phyloP scores from a whole-genome alignment of 31 red algal genomes.

The Endocladia muricata region DNA sequence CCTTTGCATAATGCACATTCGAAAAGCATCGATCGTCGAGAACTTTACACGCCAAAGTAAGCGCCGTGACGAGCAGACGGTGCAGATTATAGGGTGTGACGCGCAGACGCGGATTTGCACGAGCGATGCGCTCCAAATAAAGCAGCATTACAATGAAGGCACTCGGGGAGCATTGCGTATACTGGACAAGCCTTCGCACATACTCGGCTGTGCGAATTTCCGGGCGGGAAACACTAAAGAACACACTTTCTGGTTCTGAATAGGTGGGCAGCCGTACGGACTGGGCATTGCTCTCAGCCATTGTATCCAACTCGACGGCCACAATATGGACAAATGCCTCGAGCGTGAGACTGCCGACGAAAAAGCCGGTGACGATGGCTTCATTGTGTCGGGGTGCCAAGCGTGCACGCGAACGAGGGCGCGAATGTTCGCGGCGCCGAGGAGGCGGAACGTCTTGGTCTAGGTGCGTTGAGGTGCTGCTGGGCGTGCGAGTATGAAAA shows the following conservation, averaged over 20 bases:
- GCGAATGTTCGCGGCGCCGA: background rate
- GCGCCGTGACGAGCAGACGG: slow-evolving; percentile 76
- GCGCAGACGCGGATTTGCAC: slow-evolving; percentile 7
- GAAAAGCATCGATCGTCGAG: slow-evolving; percentile 84
- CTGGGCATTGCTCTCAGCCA: slow-evolving; percentile 1
- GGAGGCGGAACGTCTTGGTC: background rate
- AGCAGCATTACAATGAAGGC: slow-evolving; percentile 54
- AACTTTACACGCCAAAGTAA: slow-evolving; percentile 81
- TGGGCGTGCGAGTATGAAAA: background rate
- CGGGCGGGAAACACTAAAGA: slow-evolving; percentile 27
- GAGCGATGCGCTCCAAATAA: slow-evolving; percentile 36
- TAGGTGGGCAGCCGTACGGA: slow-evolving; percentile 31
- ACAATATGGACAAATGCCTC: slow-evolving; percentile 6
- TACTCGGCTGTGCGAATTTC: slow-evolving; percentile 20
- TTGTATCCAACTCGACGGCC: background rate
- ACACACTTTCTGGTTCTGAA: slow-evolving; percentile 31
- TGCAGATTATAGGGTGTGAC: slow-evolving; percentile 65
- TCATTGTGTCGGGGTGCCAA: background rate
- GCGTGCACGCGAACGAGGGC: background rate
- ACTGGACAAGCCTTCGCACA: slow-evolving; percentile 23
- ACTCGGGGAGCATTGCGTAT: slow-evolving; percentile 27
- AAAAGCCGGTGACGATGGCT: too few relatives aligned
- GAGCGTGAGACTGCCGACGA: slow-evolving; percentile 22
- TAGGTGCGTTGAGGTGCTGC: background rate
- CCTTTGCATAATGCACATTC: slow-evolving; percentile 88